Evolutionary conservation across 176 grass and related monocot genomes (phyloP).

Genomic region (Triticum monococcum): DNA sequence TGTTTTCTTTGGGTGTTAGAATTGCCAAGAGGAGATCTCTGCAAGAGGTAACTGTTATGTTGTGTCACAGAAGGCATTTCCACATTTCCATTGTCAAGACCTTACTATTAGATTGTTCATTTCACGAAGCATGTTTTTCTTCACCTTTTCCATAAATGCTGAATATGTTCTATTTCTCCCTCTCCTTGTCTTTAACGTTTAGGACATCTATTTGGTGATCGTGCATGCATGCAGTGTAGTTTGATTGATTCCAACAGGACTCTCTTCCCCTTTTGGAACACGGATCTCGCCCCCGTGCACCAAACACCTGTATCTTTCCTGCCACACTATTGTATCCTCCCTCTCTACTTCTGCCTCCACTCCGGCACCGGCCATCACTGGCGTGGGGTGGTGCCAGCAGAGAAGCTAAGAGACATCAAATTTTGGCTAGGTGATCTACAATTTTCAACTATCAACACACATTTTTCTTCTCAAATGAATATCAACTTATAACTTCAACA

Average conservation of each 20-base stretch:
- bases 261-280: not conserved
- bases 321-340: not conserved
- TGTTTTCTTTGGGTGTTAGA: conserved; percentile 79
- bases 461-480: not conserved
- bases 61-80: not conserved
- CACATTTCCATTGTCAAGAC: conserved; percentile 11
- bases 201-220: not conserved
- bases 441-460: not conserved
- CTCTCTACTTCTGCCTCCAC: not conserved
- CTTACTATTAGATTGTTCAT: not conserved
- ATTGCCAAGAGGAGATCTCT: conserved; percentile 59
- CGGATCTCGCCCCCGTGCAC: not conserved
- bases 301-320: not conserved
- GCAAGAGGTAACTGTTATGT: conserved; percentile 46
- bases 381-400: not conserved
- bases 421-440: not conserved
- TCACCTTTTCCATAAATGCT: not conserved
- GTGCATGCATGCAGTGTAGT: not conserved
- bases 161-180: not conserved
- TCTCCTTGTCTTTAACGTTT: not conserved
- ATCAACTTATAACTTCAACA: not conserved
- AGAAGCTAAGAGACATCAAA: not conserved
- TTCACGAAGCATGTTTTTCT: not conserved
- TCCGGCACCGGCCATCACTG: not conserved
- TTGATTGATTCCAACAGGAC: not conserved